Conservation (phyloP, 2,329 filamentous ascomycete genomes). For the Nothopassalora personata region DNA sequence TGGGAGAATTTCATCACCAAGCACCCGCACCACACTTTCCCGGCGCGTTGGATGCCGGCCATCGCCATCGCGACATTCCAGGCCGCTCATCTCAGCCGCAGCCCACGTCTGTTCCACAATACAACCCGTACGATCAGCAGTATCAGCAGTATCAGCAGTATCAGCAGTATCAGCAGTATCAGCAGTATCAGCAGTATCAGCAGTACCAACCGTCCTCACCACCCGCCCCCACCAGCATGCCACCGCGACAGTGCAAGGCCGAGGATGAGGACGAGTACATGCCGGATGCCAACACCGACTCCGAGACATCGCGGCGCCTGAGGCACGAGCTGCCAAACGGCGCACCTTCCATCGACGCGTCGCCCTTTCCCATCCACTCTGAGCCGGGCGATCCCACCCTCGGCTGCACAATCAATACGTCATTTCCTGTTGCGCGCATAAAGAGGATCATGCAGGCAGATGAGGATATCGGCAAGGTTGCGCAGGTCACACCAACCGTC, state of each 20-base stretch:
- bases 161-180: conserved; percentile 15
- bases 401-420: conserved; percentile 75
- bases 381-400: conserved; percentile 29
- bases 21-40: conserved; percentile 14
- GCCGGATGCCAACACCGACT: conserved; percentile 25
- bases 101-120: conserved; percentile 18
- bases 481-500: conserved; percentile 92
- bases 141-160: conserved; percentile 16
- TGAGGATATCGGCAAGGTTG: conserved; percentile 96
- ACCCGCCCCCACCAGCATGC: conserved; percentile 21
- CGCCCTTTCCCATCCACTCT: conserved; percentile 15
- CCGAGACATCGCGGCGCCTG: conserved; percentile 18
- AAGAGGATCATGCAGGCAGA: conserved; percentile 99
- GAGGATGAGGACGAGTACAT: conserved; percentile 30
- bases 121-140: conserved; percentile 8
- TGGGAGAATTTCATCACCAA: conserved; percentile 13
- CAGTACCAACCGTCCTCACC: no score
- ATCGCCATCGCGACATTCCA: conserved; percentile 5
- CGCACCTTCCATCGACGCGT: conserved; percentile 3
- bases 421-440: conserved; percentile 94
- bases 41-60: conserved; percentile 3
- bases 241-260: conserved; percentile 17
- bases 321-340: conserved; percentile 18
- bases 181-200: conserved; percentile 13
- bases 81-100: conserved; percentile 16